Percentiles rank a stretch among this genome's conserved stretches.
These are phyloP conservation scores for Coemansia sp. DNA, from an alignment of 192 early-diverging fungal genomes.

Conservation along the genomic window DNA sequence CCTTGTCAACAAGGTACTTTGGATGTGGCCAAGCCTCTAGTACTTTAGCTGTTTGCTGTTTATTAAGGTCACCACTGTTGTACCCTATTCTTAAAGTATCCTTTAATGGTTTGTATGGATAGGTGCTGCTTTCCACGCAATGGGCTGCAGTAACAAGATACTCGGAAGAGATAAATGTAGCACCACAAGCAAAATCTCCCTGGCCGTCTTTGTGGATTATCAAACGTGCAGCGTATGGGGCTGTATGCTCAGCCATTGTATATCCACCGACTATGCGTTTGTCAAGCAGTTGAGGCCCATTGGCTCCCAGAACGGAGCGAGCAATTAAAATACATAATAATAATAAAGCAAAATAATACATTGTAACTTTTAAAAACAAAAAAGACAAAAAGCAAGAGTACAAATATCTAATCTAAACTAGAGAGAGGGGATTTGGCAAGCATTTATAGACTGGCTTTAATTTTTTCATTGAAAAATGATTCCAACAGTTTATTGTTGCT, in stretches of 20 bases:
- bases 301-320: neutral
- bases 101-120: neutral
- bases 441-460: too few species aligned
- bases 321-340: neutral
- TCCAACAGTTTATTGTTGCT: too few species aligned
- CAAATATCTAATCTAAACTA: neutral
- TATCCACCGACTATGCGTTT: slow-evolving; percentile 24
- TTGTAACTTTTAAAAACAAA: neutral
- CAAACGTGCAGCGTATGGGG: slow-evolving; percentile 13
- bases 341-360: neutral
- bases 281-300: neutral
- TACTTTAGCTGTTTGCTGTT: slow-evolving; percentile 4
- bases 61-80: slow-evolving; percentile 1
- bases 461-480: too few species aligned
- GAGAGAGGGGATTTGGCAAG: too few species aligned
- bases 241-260: neutral
- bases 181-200: slow-evolving; percentile 6
- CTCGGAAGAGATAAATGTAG: slow-evolving; percentile 21
- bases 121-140: slow-evolving; percentile 3
- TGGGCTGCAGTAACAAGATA: slow-evolving; percentile 29
- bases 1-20: neutral
- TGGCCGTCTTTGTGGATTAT: neutral
- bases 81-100: slow-evolving; percentile 11
- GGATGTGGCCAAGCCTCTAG: slow-evolving; percentile 12
- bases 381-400: neutral